Base-by-base conservation (phyloP, 306 rosid species). In the Sicyos edulis region DNA sequence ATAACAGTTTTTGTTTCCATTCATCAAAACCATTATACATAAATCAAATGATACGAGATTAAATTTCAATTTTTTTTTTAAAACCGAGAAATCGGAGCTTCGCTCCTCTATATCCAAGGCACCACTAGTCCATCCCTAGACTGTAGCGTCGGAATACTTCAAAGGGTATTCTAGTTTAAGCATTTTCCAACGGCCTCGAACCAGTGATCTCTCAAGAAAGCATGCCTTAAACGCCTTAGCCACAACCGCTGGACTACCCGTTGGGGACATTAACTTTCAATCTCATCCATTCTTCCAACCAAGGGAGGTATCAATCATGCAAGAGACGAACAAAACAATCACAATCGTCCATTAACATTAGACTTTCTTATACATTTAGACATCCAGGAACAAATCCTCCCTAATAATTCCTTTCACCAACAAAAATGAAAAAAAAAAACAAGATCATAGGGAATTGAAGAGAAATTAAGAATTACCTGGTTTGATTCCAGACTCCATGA, bases 391-490 rank as follows among this genome's bases (percentile, higher is more conserved):
- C 5, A 19, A 64, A 64, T 7, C 42, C 47, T 51, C 1, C 29
- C 17, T 24, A 65, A 65, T 1, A 56, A 19, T 49, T 68, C 9
- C 11, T 26, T 52, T 53, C 64, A 72, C 29, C 56, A 42, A 59
- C 7, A 73, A 44, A 58, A 22, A 40, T 2, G 13, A 1, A 34
- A 72, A 73, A 57, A 73, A 57, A 1, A 40, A 60, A 40, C 0
- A 73, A 34, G 16, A 45, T 1, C 14, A 59, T 16, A 22, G 8
- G 26, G 11, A 58, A 55, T 11, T 45, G 12, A 61, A 29, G 17
- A 32, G 44, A 73, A 22, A 73, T 1, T 26, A 45, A 55, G 50
- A 57, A 45, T 73, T 26, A 73, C 76, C 76, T 45, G 56, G 44
- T 16, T 47, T 53, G 14, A 22, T 45, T n/a, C 66, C 66, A 57